Base-by-base conservation (phyloP, 1,284 basidiomycete genomes). In the Ceraceosorus guamensis region DNA sequence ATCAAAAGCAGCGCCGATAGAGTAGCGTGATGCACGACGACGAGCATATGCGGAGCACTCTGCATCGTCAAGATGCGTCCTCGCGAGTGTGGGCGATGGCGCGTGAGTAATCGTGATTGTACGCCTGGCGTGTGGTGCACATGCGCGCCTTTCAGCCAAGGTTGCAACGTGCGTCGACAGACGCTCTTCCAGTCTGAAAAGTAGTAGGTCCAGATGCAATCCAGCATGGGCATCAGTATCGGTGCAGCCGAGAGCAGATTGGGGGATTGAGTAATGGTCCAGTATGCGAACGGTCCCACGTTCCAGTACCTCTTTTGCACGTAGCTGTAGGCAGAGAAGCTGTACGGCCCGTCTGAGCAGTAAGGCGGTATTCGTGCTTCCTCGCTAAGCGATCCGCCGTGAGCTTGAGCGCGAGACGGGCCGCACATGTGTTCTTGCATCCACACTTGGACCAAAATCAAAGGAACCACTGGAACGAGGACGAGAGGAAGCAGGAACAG, bases 251-350 rank as follows among this genome's bases (percentile, higher is more conserved):
- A 80, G 51, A 87, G 57, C 74, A 97, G 88, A 77, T 97, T 96
- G 34, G 93, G 93, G 2, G 89, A 62, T 75, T 97, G 92, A 32
- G 82, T 78, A 4, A 80, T 56, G 0, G 85, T 85, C 91, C 91
- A 98, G 77, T 98, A 97, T 0, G 81, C 82, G 56, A 96, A 77
- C 60, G 91, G 83, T 5, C 91, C 91, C 59, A 83, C 80, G 75
- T 89, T 81, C 92, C 93, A 98, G 77, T 97, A 97, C 48, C 83
- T 79, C 0, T 78, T 77, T 76, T 97, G 93, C 1, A 89, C 87
- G 67, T 88, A 84, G n/a, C 82, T 79, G 75, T 97, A 97, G 47
- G 37, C 37, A 41, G 8, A n/a, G n/a, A n/a, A n/a, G n/a, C n/a
- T n/a, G n/a, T n/a, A n/a, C n/a, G n/a, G n/a, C n/a, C n/a, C n/a